Conservation (phyloP, 345 rosid species). For the Gossypium bickii region DNA sequence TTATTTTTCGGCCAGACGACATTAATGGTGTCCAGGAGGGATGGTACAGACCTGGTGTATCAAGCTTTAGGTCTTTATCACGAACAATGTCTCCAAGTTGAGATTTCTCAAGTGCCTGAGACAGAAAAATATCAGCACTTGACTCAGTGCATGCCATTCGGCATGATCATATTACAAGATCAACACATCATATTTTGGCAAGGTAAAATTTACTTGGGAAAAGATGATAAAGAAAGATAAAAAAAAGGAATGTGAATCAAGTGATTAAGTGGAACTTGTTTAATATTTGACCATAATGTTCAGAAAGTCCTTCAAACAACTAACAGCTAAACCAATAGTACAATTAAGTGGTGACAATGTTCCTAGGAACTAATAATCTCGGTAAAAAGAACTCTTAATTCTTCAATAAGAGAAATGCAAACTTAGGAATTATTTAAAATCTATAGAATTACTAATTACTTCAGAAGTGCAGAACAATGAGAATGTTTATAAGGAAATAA, state of each 20-base stretch:
- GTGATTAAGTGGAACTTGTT: background rate
- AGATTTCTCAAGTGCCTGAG: conserved; percentile 90
- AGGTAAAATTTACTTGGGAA: background rate
- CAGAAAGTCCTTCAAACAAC: background rate
- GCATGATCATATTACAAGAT: background rate
- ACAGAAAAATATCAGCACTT: conserved; percentile 2
- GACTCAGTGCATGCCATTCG: background rate
- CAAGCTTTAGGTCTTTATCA: conserved; percentile 78
- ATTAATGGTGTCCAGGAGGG: background rate
- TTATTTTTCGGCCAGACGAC: background rate
- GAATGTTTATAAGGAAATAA: background rate
- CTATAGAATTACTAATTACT: background rate
- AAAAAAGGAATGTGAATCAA: background rate
- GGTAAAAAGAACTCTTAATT: background rate
- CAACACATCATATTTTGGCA: background rate
- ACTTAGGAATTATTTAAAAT: background rate
- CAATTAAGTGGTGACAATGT: background rate
- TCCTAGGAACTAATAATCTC: background rate
- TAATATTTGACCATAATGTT: background rate
- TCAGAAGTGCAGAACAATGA: background rate
- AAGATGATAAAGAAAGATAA: background rate
- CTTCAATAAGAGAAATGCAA: background rate
- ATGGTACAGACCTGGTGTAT: conserved; percentile 65
- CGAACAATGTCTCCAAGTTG: conserved; percentile 89
- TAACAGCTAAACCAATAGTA: background rate